Evolutionary conservation across 2,329 filamentous ascomycete species (phyloP).

Genomic region (Aspergillus latus): DNA sequence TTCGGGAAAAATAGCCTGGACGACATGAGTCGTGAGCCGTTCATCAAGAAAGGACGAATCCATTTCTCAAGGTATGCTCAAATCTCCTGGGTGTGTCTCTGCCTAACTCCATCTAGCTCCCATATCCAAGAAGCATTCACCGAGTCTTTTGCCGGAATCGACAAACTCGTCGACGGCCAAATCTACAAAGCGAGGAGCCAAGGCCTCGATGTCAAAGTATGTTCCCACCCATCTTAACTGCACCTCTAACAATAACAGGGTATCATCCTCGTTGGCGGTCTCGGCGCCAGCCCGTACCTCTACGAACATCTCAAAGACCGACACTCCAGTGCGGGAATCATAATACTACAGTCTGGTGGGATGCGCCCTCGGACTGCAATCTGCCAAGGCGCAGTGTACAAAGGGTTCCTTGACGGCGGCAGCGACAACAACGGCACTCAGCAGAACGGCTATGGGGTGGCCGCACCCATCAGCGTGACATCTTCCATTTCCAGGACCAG

Average conservation of each 20-base stretch:
- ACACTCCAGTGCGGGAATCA: neutral
- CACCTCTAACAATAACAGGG: neutral
- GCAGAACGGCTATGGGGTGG: neutral
- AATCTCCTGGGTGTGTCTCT: neutral
- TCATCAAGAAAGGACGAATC: constrained; percentile 10
- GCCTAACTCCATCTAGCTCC: neutral
- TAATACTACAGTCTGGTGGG: constrained; percentile 3
- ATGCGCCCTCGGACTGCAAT: constrained; percentile 7
- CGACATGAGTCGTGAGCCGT: constrained; percentile 5
- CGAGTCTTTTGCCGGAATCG: constrained; percentile 7
- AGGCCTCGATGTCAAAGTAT: constrained; percentile 1
- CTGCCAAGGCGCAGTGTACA: constrained; percentile 7
- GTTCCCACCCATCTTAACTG: neutral
- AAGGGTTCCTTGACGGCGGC: constrained; percentile 1
- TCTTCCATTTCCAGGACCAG: constrained; percentile 6
- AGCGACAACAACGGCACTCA: neutral
- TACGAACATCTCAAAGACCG: constrained; percentile 7
- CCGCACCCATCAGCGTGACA: constrained; percentile 7
- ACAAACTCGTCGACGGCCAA: constrained; percentile 2
- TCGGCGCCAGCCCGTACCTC: constrained; percentile 10
- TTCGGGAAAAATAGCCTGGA: constrained; percentile 6
- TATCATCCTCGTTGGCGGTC: constrained; percentile 11
- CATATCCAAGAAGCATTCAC: constrained; percentile 5
- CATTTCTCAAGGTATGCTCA: constrained; percentile 5
- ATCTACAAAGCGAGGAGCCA: neutral